A percentile compares a stretch with the other conserved stretches of the same genome.
phyloP scores from a whole-genome alignment of 83 land plant species.

The Thuja plicata region DNA sequence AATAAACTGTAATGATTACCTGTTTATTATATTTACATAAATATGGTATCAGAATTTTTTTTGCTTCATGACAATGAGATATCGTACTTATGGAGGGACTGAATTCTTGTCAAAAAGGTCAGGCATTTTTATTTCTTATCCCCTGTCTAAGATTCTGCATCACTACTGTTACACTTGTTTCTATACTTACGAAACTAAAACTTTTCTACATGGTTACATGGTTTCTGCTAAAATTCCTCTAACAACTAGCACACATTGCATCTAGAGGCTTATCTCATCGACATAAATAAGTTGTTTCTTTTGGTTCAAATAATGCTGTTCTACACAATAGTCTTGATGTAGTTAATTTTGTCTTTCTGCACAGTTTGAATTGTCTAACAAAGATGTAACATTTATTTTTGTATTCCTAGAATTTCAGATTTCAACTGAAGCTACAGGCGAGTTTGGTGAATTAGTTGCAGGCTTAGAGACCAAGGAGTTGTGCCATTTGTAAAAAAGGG shows the following conservation, averaged over 20 bases:
- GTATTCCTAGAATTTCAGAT: conserved; percentile 26
- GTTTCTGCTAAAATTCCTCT: background rate
- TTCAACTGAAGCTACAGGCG: conserved; percentile 42
- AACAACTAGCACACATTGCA: background rate
- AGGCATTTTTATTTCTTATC: background rate
- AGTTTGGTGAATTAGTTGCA: conserved; percentile 56
- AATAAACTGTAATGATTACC: background rate
- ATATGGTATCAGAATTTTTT: background rate
- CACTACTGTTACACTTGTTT: background rate
- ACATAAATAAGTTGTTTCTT: background rate
- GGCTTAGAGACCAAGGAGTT: conserved; percentile 44
- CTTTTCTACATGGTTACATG: conserved; percentile 5
- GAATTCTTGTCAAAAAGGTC: conserved; percentile 55
- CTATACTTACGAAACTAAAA: background rate
- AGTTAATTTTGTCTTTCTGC: background rate
- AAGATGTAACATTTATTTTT: background rate
- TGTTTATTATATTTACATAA: background rate
- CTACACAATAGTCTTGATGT: background rate
- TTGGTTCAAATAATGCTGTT: background rate
- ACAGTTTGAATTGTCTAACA: background rate
- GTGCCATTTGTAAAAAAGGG: conserved; percentile 56
- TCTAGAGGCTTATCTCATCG: background rate
- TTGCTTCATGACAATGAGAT: conserved; percentile 27
- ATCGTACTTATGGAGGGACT: conserved; percentile 40
- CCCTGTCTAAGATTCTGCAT: background rate